Evolutionary conservation across 345 rosid genomes (phyloP).

Genomic region (Carallia brachiata): DNA sequence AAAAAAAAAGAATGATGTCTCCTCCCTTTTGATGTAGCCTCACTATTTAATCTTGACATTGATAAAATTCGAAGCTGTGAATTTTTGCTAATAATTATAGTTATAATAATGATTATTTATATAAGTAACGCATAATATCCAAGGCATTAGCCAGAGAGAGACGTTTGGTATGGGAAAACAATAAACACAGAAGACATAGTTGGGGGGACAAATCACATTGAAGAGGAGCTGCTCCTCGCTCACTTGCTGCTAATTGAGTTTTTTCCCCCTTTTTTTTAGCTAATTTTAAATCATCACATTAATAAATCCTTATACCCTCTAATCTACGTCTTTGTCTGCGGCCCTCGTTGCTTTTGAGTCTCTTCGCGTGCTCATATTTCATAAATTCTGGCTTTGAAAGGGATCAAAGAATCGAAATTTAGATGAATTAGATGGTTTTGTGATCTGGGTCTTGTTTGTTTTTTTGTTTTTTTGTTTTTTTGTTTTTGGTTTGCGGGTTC

Average conservation of each 20-base stretch:
- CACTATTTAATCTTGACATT: too few relatives aligned
- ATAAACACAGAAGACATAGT: background rate
- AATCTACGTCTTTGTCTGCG: background rate
- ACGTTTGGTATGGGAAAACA: conserved; percentile 38
- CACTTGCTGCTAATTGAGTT: conserved; percentile 12
- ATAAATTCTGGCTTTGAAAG: too few relatives aligned
- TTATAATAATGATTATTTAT: too few relatives aligned
- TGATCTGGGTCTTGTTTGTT: conserved; percentile 4
- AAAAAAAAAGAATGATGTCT: too few relatives aligned
- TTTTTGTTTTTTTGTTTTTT: background rate
- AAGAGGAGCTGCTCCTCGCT: conserved; percentile 34
- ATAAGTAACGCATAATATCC: too few relatives aligned
- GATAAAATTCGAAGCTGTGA: too few relatives aligned
- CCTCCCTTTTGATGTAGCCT: too few relatives aligned
- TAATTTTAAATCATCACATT: too few relatives aligned
- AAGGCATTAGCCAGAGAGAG: conserved; percentile 7
- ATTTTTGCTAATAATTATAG: too few relatives aligned
- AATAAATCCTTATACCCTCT: background rate
- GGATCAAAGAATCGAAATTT: conserved; percentile 1
- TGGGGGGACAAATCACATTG: conserved; percentile 41
- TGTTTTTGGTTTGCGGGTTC: too few relatives aligned
- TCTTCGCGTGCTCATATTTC: too few relatives aligned
- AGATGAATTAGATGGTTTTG: conserved; percentile 6
- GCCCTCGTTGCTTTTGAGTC: background rate
- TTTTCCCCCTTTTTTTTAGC: background rate